Conservation (phyloP, 768 basidiomycete genomes). For the Agaricus subrufescens region DNA sequence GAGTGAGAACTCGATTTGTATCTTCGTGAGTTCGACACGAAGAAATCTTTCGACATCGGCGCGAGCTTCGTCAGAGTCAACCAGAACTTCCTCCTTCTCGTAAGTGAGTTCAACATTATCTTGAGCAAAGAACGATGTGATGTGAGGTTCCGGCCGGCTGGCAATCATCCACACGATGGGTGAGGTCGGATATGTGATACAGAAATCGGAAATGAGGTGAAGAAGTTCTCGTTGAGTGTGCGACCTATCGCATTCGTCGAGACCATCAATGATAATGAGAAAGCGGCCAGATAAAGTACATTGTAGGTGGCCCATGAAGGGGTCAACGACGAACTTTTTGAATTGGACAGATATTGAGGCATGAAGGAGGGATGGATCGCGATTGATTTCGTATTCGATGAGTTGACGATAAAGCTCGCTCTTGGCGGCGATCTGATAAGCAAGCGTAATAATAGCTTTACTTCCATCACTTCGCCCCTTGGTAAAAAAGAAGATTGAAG, state of each 20-base stretch:
- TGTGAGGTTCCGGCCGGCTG: slow-evolving; percentile 1
- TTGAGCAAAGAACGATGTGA: neutral
- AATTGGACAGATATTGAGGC: slow-evolving; percentile 12
- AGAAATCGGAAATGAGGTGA: neutral
- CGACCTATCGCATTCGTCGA: neutral
- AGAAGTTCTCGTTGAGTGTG: neutral
- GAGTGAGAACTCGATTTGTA: neutral
- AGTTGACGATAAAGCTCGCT: neutral
- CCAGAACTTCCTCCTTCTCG: neutral
- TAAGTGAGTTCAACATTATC: neutral
- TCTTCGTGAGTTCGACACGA: neutral
- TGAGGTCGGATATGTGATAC: neutral
- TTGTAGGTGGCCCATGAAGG: neutral
- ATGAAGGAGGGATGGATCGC: slow-evolving; percentile 6
- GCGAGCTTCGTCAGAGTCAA: neutral
- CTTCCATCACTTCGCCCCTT: neutral
- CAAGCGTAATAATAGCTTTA: slow-evolving; percentile 10
- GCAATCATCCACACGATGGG: neutral
- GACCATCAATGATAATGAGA: neutral
- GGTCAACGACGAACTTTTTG: slow-evolving; percentile 12
- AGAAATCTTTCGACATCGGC: neutral
- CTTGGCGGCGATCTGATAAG: slow-evolving; percentile 15
- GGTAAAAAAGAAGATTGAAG: neutral
- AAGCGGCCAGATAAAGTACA: neutral
- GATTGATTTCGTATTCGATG: slow-evolving; percentile 8